Evolutionary conservation across 1,284 basidiomycete species (phyloP), one percentile per base, ranked within the genome.

Genomic region (Cryptococcus sp.): DNA sequence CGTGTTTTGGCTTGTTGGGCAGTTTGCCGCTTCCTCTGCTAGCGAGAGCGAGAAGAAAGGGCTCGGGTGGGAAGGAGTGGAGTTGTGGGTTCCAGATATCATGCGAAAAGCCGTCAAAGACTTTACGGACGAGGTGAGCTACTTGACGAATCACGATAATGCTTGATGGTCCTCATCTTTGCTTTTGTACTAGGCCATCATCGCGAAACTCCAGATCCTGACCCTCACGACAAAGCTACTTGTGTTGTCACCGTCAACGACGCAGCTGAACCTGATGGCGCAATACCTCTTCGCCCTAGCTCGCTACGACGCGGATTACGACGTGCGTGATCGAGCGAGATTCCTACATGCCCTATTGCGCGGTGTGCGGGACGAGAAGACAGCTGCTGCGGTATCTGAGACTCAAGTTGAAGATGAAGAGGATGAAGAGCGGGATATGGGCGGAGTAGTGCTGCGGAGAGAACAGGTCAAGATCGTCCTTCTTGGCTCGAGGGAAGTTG

Each of bases 1-100:
- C 65, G 86, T 95, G 0, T 80, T 92, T 42, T 94, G 92, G 91
- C 84, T 96, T 0, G 91, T 92, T 0, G 93, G 93, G 0, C 91
- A 94, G 74, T 91, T 90, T 73, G 84, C 88, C 3, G 81, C 69
- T 5, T 55, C 56, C 27, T 68, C 70, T 19, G 38, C 44, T 2
- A 19, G 45, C 6, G 61, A 62, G 22, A 27, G 44, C 7, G 51
- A 50, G 17, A 59, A 58, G 20, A 35, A 59, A 22, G 72, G 76
- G 1, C 62, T 71, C 1, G 74, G 74, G 22, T 76, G 76, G 72
- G 71, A 78, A 49, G 84, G 85, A 5, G 69, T 87, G 17, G 82
- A 81, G 6, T 74, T 79, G 20, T 93, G 90, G 89, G 91, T 88
- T 0, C 90, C 93, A 0, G 93, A 97, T 70, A 85, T 93, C 3